These are phyloP conservation scores for Piper longum DNA, from an alignment of 164 flowering plant genomes.

Conservation along the genomic window DNA sequence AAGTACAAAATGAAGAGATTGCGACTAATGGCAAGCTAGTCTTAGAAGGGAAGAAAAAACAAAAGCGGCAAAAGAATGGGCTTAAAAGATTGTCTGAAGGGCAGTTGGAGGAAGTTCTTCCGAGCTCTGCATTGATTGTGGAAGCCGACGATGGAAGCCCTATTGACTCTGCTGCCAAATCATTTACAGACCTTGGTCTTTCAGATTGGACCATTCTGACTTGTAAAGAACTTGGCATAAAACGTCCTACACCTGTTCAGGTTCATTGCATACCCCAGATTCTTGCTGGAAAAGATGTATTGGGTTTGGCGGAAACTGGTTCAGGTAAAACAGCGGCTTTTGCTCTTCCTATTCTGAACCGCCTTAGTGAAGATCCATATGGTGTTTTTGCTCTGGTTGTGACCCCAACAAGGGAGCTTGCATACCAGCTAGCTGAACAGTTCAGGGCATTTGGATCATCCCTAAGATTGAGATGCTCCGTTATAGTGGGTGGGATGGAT, in stretches of 20 bases:
- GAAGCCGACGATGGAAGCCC: too few relatives aligned
- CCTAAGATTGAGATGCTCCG: conserved; percentile 49
- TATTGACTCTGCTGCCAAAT: conserved; percentile 6
- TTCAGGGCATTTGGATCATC: conserved; percentile 70
- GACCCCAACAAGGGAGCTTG: conserved; percentile 89
- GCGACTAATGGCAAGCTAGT: too few relatives aligned
- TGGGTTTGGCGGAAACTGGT: conserved; percentile 85
- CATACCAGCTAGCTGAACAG: conserved; percentile 85
- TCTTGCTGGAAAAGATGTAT: conserved; percentile 59
- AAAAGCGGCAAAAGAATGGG: too few relatives aligned
- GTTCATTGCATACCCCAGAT: conserved; percentile 71
- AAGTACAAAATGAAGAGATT: too few relatives aligned
- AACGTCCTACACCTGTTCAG: conserved; percentile 68
- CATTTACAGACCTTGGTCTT: conserved; percentile 50
- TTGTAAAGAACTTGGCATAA: conserved; percentile 64
- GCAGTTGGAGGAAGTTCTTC: too few relatives aligned
- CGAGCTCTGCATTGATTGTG: too few relatives aligned
- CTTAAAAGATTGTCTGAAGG: too few relatives aligned
- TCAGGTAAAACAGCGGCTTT: conserved; percentile 94
- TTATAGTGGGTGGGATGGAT: conserved; percentile 93
- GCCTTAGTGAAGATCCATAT: conserved; percentile 52
- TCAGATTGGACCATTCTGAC: conserved; percentile 57
- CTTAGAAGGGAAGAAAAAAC: too few relatives aligned
- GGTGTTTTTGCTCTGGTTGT: conserved; percentile 78
- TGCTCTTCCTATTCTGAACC: conserved; percentile 72